A percentile compares a stretch with the other conserved stretches of the same genome.
These are phyloP conservation scores for Puya raimondii DNA, from an alignment of 176 grass and related monocot species.

Conservation along the genomic window DNA sequence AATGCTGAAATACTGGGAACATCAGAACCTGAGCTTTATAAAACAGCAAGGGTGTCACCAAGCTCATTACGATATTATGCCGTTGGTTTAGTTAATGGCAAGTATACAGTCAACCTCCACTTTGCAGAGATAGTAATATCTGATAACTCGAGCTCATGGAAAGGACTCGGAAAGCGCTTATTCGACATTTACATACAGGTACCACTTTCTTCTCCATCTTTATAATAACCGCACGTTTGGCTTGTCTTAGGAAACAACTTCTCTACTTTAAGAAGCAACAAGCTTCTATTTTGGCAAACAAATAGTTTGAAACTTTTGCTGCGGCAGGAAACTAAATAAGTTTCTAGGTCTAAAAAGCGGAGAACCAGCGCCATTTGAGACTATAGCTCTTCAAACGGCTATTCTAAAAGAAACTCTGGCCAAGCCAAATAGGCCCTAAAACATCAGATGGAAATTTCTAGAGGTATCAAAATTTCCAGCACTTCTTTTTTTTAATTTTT, in stretches of 20 bases:
- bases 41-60: conserved; percentile 45
- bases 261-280: no score
- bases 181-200: conserved; percentile 52
- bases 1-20: neutral
- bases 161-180: conserved; percentile 23
- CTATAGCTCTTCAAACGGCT: no score
- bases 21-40: conserved; percentile 17
- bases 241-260: no score
- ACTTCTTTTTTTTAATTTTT: neutral
- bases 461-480: neutral
- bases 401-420: no score
- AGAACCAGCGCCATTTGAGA: no score
- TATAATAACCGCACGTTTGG: neutral
- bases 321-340: no score
- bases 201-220: neutral
- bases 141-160: conserved; percentile 6
- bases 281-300: no score
- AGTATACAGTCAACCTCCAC: conserved; percentile 32
- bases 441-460: no score
- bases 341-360: no score
- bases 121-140: conserved; percentile 59
- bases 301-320: no score
- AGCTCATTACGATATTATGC: conserved; percentile 33
- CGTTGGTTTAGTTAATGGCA: conserved; percentile 28
- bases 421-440: no score